A percentile compares a stretch with the other conserved stretches of the same genome.
Conservation (phyloP, 176 grass and related monocot species). For the Lolium perenne region DNA sequence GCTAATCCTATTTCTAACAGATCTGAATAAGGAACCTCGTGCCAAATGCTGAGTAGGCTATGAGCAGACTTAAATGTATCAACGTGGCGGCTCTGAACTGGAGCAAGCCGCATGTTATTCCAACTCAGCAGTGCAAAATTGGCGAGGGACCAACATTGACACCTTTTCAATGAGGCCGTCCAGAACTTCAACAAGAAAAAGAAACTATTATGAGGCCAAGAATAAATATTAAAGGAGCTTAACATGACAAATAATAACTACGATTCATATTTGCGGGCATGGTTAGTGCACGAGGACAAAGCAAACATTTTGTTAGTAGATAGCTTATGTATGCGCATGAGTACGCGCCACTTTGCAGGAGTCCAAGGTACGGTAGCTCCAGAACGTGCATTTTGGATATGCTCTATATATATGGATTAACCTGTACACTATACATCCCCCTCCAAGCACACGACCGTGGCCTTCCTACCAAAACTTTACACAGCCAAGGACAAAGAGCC, state of each 20-base stretch:
- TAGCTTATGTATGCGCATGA: constrained; percentile 33
- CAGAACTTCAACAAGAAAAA: too few relatives aligned
- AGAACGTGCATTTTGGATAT: constrained; percentile 13
- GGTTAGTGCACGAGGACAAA: not conserved
- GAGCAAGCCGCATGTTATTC: too few relatives aligned
- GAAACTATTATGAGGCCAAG: too few relatives aligned
- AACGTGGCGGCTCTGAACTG: too few relatives aligned
- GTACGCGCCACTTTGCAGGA: not conserved
- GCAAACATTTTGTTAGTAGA: not conserved
- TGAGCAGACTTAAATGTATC: too few relatives aligned
- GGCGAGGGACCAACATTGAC: too few relatives aligned
- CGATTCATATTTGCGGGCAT: not conserved
- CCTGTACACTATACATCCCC: constrained; percentile 51
- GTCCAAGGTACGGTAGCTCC: not conserved
- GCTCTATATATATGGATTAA: constrained; percentile 23
- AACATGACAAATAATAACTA: not conserved
- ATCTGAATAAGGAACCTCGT: too few relatives aligned
- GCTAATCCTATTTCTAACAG: too few relatives aligned
- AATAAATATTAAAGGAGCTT: not conserved
- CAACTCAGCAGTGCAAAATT: too few relatives aligned
- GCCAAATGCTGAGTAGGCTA: too few relatives aligned
- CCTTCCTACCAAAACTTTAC: not conserved
- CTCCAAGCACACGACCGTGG: constrained; percentile 6
- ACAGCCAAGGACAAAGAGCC: not conserved
- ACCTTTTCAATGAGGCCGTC: too few relatives aligned